Conservation (phyloP, 176 grass and related monocot species). For the Lolium multiflorum region DNA sequence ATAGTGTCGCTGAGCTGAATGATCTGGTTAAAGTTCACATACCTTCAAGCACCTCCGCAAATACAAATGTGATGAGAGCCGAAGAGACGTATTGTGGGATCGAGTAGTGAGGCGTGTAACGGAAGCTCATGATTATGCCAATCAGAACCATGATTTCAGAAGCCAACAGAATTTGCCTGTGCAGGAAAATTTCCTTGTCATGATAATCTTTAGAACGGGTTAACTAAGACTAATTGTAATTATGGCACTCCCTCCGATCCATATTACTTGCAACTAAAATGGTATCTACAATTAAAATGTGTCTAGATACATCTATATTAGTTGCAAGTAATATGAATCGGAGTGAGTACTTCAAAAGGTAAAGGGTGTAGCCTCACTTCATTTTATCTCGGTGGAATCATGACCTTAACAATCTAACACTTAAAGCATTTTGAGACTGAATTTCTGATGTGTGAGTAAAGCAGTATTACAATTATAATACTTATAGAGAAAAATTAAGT, state of each 20-base stretch:
- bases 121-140: constrained; percentile 83
- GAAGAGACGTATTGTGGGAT: constrained; percentile 79
- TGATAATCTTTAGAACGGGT: background rate
- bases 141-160: constrained; percentile 90
- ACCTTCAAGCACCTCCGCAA: constrained; percentile 96
- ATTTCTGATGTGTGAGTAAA: background rate
- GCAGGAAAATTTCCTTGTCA: constrained; percentile 5
- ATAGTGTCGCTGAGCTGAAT: background rate
- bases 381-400: background rate
- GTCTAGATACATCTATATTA: no score
- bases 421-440: background rate
- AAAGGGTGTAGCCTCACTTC: background rate
- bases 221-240: background rate
- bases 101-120: constrained; percentile 66
- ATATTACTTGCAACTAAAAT: no score
- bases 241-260: background rate
- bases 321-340: no score
- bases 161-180: constrained; percentile 83
- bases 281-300: no score
- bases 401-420: background rate
- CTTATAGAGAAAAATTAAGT: background rate
- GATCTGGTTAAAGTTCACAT: constrained; percentile 21
- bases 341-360: background rate
- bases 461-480: background rate
- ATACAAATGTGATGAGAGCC: constrained; percentile 92